Base-by-base conservation (phyloP, 306 rosid genomes). In the Hylodesmum podocarpum region DNA sequence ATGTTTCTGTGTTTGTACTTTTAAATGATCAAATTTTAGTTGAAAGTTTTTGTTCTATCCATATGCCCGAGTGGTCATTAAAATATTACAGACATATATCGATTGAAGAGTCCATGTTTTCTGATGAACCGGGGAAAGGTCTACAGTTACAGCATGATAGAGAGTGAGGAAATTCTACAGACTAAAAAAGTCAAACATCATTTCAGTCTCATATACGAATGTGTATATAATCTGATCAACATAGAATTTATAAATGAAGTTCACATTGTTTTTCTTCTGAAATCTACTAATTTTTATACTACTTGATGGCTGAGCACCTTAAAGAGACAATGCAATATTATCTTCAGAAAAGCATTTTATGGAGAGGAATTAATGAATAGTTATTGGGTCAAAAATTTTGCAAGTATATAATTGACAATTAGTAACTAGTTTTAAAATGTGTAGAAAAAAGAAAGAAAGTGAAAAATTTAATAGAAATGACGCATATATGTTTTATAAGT, bases 71-170 rank as follows among this genome's bases (percentile, higher is more conserved):
- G 37, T 16, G 49, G 1, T n/a, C 0, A 0, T 8, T 19, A 21
- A 64, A 33, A 85, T 88, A 72, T 84, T 91, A 77, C 92, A 89
- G 82, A 78, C 87, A 69, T 49, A n/a, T n/a, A n/a, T n/a, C 86
- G 81, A 43, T 79, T 80, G 88, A 85, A 46, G 91, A 83, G 72
- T 70, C 69, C 37, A 80, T 41, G 71, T 53, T 81, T 64, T 73
- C 76, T 78, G 81, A 81, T 66, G 82, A 63, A 68, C 55, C 76
- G 33, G 61, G 34, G 37, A 49, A 66, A 78, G 66, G 63, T 84
- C 80, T 66, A 64, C 81, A 66, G 82, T 50, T 49, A 64, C 41
- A 55, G 24, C 18, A 81, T 75, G 55, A 65, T 70, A 66, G 72
- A 61, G 66, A 81, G 57, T 21, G 4, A 79, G 77, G 81, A 67